Base-by-base conservation (phyloP, 1,139 yeast genomes). In the Taiozyma sp. region DNA sequence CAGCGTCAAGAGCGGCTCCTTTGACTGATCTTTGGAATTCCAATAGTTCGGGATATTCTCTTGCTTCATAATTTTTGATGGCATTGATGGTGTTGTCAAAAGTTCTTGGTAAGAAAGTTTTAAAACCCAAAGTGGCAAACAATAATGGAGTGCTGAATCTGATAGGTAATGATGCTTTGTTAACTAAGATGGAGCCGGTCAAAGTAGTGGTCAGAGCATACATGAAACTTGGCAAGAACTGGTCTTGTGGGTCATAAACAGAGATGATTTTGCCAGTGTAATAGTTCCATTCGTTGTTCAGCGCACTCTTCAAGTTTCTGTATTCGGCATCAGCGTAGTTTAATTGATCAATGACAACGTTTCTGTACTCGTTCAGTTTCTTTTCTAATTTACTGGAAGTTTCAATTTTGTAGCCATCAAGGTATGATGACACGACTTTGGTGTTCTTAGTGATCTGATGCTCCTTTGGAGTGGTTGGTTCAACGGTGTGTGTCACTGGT, bases 201-300 rank as follows among this genome's bases (percentile, higher is more conserved):
- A 83, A 74, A 4, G 83, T 68, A 4, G 76, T 70, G 1, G 87
- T 81, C 47, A 83, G 68, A 7, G 82, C 77, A 58, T 79, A 79
- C 47, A 82, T 74, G 46, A 76, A 65, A 51, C 72, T 71, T 22
- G 88, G 88, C 53, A 83, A 73, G 53, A 62, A 61, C 30, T 60
- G 55, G 44, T 62, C 65, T 32, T 41, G 49, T 47, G 63, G 60
- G 41, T 62, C 63, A 44, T 62, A 62, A 23, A 61, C 52, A 1
- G 65, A 59, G 4, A 56, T 49, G 24, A 60, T 40, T 22, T 30
- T 43, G 3, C 48, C 34, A 12, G 57, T 48, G 12, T 59, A 43
- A 29, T 50, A 57, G 32, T 52, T 54, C 53, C 56, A 54, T 49
- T 62, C 65, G 51, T 62, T 62, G 5, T 19, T 36, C 2, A 58